Percentiles rank a stretch among this genome's conserved stretches.
Evolutionary conservation across 2,329 filamentous ascomycete species (phyloP).

Genomic region (Sarocladiaceae sp.): DNA sequence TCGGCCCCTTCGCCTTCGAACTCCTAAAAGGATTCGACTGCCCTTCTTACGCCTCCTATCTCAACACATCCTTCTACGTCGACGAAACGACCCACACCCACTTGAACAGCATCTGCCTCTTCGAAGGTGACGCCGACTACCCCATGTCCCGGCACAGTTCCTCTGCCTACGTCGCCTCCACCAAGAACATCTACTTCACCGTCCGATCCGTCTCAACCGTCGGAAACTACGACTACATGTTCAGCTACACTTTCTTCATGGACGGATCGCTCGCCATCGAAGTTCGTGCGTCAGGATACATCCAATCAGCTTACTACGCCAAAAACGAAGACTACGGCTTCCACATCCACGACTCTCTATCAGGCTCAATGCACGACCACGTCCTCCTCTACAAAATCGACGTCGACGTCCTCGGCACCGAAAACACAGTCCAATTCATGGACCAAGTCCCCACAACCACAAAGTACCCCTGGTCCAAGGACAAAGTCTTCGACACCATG

Average conservation of each 20-base stretch:
- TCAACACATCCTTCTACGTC: constrained; percentile 40
- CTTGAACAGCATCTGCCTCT: constrained; percentile 49
- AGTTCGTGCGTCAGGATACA: constrained; percentile 34
- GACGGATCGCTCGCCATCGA: constrained; percentile 34
- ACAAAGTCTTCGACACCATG: constrained; percentile 43
- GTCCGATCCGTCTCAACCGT: constrained; percentile 35
- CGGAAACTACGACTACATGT: constrained; percentile 40
- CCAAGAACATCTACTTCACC: constrained; percentile 43
- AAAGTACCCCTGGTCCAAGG: constrained; percentile 43
- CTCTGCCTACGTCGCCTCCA: constrained; percentile 33
- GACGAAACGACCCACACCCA: constrained; percentile 37
- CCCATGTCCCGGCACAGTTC: constrained; percentile 46
- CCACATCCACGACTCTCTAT: constrained; percentile 31
- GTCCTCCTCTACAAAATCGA: constrained; percentile 36
- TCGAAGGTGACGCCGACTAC: constrained; percentile 46
- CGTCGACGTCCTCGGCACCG: constrained; percentile 30
- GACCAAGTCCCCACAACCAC: constrained; percentile 24
- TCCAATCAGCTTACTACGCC: constrained; percentile 32
- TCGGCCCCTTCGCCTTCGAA: constrained; percentile 39
- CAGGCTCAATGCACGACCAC: constrained; percentile 34
- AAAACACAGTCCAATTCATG: constrained; percentile 33
- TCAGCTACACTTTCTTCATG: constrained; percentile 29
- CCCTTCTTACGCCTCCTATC: constrained; percentile 41
- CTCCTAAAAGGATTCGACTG: constrained; percentile 46
- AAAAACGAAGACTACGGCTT: constrained; percentile 29